Base-by-base conservation (phyloP, 306 rosid genomes). In the Sicyos edulis region DNA sequence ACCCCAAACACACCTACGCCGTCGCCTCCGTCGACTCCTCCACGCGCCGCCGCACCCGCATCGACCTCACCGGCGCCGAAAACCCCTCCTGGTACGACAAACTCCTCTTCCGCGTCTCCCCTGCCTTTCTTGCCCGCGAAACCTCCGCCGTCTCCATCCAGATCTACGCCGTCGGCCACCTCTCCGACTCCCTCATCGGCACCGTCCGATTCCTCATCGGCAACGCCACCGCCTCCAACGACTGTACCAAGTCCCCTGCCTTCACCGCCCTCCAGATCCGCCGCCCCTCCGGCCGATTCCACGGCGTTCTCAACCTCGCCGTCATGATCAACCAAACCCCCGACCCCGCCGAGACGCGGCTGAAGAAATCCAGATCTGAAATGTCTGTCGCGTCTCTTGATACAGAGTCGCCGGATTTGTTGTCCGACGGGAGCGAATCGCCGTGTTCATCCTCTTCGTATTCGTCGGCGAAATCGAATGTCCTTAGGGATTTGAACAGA, bases 81-180 rank as follows among this genome's bases (percentile, higher is more conserved):
- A 87, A 93, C 45, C 96, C 98, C 10, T 90, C 90, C 34, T 90
- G 98, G 98, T 88, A 93, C 82, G 97, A 93, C 78, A 88, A 81
- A 32, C 88, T 93, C 75, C 93, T 90, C 87, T 93, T 90, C 84
- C 85, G 84, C 7, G 89, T 93, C 60, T 57, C 91, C 49, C 82
- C 87, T 20, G 82, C 83, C 73, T 93, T 87, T 71, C 90, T 93
- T 68, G 67, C 91, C 75, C 66, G 86, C 70, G 95, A 87, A 6
- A 93, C 96, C 11, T 82, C 98, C 67, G 89, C 80, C 9, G 77
- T 93, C 66, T 74, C 82, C 70, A 80, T 90, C 29, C 81, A 86
- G 17, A 93, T 93, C 73, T 90, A 84, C 83, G 85, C 92, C 80
- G 76, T 86, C 34, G 90, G 90, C 0, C 75, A 75, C 49, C 59